Conservation (phyloP, 306 rosid species). For the Acacia confusa region DNA sequence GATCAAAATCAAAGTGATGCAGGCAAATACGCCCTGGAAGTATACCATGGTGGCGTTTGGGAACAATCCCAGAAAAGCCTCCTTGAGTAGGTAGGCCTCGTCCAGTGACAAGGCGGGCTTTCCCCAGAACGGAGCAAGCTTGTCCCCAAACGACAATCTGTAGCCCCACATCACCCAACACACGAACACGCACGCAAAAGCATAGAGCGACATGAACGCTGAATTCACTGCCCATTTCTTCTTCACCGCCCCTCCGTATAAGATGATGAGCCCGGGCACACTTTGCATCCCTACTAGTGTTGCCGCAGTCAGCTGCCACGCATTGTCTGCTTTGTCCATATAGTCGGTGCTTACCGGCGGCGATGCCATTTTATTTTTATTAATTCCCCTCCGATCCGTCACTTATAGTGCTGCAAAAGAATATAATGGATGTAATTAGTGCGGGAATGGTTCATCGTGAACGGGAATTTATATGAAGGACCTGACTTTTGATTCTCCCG, state of each 20-base stretch:
- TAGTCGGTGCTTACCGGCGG: slow-evolving; percentile 34
- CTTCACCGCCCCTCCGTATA: slow-evolving; percentile 57
- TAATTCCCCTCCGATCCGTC: too few relatives aligned
- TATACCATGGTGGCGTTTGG: slow-evolving; percentile 51
- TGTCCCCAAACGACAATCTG: slow-evolving; percentile 45
- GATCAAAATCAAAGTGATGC: slow-evolving; percentile 48
- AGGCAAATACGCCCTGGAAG: slow-evolving; percentile 49
- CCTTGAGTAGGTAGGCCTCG: slow-evolving; percentile 25
- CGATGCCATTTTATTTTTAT: background rate
- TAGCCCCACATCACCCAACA: slow-evolving; percentile 52
- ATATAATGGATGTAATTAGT: background rate
- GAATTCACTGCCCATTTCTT: slow-evolving; percentile 63
- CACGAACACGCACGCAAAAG: slow-evolving; percentile 48
- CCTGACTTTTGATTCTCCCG: slow-evolving; percentile 19
- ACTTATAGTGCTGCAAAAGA: too few relatives aligned
- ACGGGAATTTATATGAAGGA: slow-evolving; percentile 15
- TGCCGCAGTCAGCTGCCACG: slow-evolving; percentile 50
- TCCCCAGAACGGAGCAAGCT: slow-evolving; percentile 43
- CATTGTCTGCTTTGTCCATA: slow-evolving; percentile 51
- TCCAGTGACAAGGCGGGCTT: slow-evolving; percentile 34
- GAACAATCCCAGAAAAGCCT: slow-evolving; percentile 28
- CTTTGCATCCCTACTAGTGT: slow-evolving; percentile 45
- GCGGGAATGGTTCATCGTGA: background rate
- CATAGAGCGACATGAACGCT: slow-evolving; percentile 53
- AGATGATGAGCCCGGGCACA: slow-evolving; percentile 47